phyloP scores from a whole-genome alignment of 2,329 filamentous ascomycete species.

The Atkinsonella texensis region DNA sequence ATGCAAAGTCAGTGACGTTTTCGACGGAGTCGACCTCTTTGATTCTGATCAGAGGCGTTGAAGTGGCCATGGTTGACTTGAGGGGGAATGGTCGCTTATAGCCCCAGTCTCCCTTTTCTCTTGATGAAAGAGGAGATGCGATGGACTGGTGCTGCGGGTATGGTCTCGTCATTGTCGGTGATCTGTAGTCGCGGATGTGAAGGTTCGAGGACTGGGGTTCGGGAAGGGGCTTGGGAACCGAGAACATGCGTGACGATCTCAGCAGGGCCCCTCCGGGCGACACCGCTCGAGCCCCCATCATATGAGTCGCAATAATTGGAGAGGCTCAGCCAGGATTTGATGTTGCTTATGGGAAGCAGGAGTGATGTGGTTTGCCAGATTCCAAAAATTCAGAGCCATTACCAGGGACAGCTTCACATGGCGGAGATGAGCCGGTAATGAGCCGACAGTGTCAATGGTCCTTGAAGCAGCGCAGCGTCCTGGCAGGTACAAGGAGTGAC shows the following conservation, averaged over 20 bases:
- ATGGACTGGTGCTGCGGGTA: conserved; percentile 79
- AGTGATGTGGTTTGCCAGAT: not conserved
- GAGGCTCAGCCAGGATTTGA: conserved; percentile 16
- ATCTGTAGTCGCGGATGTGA: conserved; percentile 23
- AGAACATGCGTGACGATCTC: conserved; percentile 80
- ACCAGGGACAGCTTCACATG: not conserved
- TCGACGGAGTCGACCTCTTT: conserved; percentile 73
- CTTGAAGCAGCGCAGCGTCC: too few relatives aligned
- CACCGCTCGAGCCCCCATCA: conserved; percentile 25
- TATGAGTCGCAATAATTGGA: conserved; percentile 14
- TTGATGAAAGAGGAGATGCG: conserved; percentile 60
- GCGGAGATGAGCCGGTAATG: conserved; percentile 18
- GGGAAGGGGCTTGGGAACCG: conserved; percentile 66
- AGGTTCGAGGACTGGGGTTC: conserved; percentile 39
- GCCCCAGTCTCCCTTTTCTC: conserved; percentile 78
- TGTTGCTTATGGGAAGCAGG: conserved; percentile 5
- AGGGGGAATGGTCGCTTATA: conserved; percentile 75
- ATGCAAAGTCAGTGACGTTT: conserved; percentile 79
- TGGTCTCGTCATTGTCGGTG: conserved; percentile 46
- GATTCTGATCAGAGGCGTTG: conserved; percentile 65
- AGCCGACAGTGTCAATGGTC: conserved; percentile 13
- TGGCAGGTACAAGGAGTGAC: too few relatives aligned
- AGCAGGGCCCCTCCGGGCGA: conserved; percentile 60
- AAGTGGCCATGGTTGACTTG: conserved; percentile 58
- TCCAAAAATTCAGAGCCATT: conserved; percentile 18